Base-by-base conservation (phyloP, 208 protist genomes). In the Trypanosoma melophagium region DNA sequence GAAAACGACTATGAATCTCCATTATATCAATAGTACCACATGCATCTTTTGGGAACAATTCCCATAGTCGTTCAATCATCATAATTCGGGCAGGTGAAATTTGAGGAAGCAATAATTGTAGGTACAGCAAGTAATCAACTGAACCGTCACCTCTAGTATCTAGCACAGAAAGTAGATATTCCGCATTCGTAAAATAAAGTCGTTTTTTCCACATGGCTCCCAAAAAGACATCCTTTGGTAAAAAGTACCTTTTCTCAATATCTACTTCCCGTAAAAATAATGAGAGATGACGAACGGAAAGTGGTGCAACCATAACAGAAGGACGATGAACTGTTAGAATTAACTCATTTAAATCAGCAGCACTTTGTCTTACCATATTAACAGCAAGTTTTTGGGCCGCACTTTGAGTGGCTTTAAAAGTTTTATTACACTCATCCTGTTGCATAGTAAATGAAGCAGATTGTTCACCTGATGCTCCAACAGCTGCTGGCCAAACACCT, bases 11-110 rank as follows among this genome's bases (percentile, higher is more conserved):
- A 61, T 93, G 87, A 21, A 95, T 66, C 49, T 80, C 80, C 22
- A 83, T 56, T 69, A 93, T 80, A 16, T 90, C 83, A 19, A 89
- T 68, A 4, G 69, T 50, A 21, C 81, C 75, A 35, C 60, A 51
- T 4, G 16, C 31, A 59, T 93, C 83, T 65, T 92, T 92, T 31
- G 63, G 54, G 51, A 95, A 90, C 49, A 86, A 56, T 0, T 62
- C 62, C 87, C 90, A 95, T 49, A 95, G 53, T n/a, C 90, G 84
- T 65, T 84, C 84, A 65, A 95, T 58, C 77, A 93, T 77, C 84
- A 90, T 83, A 3, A 71, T 50, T 14, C 90, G 86, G 13, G 81
- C 71, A 2, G 90, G 71, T 14, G 85, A 60, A 53, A 89, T 61
- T 17, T 47, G 50, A 1, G 84, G 83, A 45, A 92, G 45, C 8